Evolutionary conservation across 495 filamentous ascomycete genomes (phyloP), one percentile per base, ranked within the genome.

Genomic region (Penicillium canariense): DNA sequence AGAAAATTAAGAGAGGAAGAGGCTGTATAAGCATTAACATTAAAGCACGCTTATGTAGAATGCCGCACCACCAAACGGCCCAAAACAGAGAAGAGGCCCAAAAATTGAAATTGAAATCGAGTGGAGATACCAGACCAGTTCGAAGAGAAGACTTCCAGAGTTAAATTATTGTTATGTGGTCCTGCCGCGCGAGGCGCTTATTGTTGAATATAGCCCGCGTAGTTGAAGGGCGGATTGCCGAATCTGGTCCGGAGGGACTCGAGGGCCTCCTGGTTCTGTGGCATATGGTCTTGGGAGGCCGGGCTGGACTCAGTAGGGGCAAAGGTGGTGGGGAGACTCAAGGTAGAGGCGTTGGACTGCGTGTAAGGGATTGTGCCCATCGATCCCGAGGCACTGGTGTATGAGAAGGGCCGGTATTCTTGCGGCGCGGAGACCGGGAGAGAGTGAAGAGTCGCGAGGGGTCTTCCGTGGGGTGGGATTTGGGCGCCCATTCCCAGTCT

Each of bases 401-500:
- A 76, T 10, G 73, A 44, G 44, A 63, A 73, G 12, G 66, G 58
- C 18, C 73, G 63, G 56, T 74, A 76, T 6, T 72, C 68, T 15
- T 65, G 61, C 0, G 70, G 38, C 25, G 69, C 64, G 6, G 72
- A 71, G 32, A 70, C 68, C 3, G 69, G 70, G 9, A 72, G 35
- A 8, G 65, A 63, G 11, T 69, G 68, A 23, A 76, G 27, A 27
- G 61, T 54, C 2, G 71, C 43, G 27, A 76, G 57, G 14, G 64
- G 67, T 50, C 70, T 50, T n/a, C 60, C 63, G 17, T 69, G 63
- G 1, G 54, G 39, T 23, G 67, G 61, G 20, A 74, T 58, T 40
- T 73, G 70, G 1, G 73, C 57, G 40, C 50, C 59, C 60, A 73
- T 68, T 42, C 66, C 67, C 22, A 73, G 42, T 17, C 52, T 61